Evolutionary conservation across 2,329 filamentous ascomycete genomes (phyloP).

Genomic region (Cercospora nicotianae): DNA sequence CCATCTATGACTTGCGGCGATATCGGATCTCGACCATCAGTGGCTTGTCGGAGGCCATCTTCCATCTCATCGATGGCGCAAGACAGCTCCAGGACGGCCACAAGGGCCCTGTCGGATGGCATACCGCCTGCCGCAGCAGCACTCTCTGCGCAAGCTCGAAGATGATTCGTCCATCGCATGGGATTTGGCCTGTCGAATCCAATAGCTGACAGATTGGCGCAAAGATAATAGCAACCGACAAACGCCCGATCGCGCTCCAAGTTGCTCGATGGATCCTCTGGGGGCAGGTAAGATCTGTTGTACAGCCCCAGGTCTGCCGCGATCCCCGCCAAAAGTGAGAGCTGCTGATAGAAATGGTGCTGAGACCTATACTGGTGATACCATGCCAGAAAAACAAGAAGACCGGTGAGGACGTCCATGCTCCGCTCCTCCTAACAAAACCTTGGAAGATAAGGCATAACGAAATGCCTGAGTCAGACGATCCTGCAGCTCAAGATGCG

Average conservation of each 20-base stretch:
- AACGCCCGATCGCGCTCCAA: slow-evolving; percentile 30
- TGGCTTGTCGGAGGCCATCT: slow-evolving; percentile 20
- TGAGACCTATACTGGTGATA: slow-evolving; percentile 32
- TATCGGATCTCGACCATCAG: slow-evolving; percentile 10
- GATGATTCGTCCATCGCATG: slow-evolving; percentile 29
- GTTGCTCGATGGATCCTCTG: slow-evolving; percentile 20
- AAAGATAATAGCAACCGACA: slow-evolving; percentile 34
- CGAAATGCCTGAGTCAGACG: slow-evolving; percentile 32
- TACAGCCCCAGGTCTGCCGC: slow-evolving; percentile 34
- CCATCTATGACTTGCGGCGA: slow-evolving; percentile 23
- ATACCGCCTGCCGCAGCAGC: slow-evolving; percentile 16
- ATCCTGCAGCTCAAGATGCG: slow-evolving; percentile 24
- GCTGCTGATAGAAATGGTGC: slow-evolving; percentile 30
- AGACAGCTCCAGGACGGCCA: slow-evolving; percentile 24
- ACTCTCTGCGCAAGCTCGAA: slow-evolving; percentile 26
- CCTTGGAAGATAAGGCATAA: slow-evolving; percentile 29
- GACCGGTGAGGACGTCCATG: slow-evolving; percentile 31
- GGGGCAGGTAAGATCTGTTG: slow-evolving; percentile 15
- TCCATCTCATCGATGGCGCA: slow-evolving; percentile 28
- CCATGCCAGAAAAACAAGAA: slow-evolving; percentile 32
- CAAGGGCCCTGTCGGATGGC: slow-evolving; percentile 22
- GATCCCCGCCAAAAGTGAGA: slow-evolving; percentile 32
- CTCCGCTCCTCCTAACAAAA: slow-evolving; percentile 31
- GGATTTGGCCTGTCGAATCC: slow-evolving; percentile 32
- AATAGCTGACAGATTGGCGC: slow-evolving; percentile 25